Evolutionary conservation across 768 basidiomycete species (phyloP).

Genomic region (Lactifluus hygrophoroides): DNA sequence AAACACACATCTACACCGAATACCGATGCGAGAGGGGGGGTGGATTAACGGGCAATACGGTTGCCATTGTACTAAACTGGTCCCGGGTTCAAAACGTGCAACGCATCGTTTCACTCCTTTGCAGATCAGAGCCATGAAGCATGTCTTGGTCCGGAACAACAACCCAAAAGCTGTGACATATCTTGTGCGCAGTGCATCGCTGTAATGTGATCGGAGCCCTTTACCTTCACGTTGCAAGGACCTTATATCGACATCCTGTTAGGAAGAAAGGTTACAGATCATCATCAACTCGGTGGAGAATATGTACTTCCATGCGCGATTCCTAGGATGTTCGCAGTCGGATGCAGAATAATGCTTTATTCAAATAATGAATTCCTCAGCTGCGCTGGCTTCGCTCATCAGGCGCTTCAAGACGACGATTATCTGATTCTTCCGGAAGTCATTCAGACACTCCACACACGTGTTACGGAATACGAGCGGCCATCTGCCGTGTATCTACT

Average conservation of each 20-base stretch:
- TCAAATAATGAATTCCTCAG: constrained; percentile 35
- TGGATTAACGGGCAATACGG: not conserved
- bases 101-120: constrained; percentile 45
- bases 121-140: constrained; percentile 35
- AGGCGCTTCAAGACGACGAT: constrained; percentile 50
- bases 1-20: not conserved
- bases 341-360: constrained; percentile 52
- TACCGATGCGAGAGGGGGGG: not conserved
- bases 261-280: constrained; percentile 36
- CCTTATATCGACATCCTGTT: constrained; percentile 30
- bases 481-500: constrained; percentile 40
- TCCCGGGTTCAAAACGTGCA: constrained; percentile 53
- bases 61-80: constrained; percentile 60
- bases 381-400: not conserved
- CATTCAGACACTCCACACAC: constrained; percentile 40
- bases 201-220: not conserved
- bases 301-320: constrained; percentile 54
- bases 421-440: constrained; percentile 52
- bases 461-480: constrained; percentile 26
- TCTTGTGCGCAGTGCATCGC: constrained; percentile 30
- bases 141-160: constrained; percentile 59
- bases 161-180: constrained; percentile 35
- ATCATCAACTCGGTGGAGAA: constrained; percentile 50
- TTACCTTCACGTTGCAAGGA: constrained; percentile 30
- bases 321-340: constrained; percentile 44